phyloP scores from a whole-genome alignment of 2,329 filamentous ascomycete species.

The Fusarium sp. region DNA sequence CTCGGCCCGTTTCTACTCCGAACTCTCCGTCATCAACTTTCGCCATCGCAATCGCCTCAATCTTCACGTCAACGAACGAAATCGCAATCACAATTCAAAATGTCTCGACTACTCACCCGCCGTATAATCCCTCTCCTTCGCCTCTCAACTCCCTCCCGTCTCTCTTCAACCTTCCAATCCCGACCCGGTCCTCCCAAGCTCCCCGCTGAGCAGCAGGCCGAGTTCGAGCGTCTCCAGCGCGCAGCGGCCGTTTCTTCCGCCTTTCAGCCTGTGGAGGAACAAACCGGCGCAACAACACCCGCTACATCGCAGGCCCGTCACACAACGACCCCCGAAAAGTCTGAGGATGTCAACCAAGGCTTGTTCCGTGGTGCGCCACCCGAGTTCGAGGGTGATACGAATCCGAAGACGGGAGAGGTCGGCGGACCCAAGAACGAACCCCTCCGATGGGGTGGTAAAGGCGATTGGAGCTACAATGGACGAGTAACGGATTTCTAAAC shows the following conservation, averaged over 20 bases:
- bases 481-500: constrained; percentile 87
- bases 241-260: constrained; percentile 61
- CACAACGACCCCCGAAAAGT: constrained; percentile 33
- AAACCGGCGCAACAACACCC: constrained; percentile 36
- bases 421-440: constrained; percentile 98
- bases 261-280: constrained; percentile 50
- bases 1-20: constrained; percentile 37
- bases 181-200: constrained; percentile 85
- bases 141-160: constrained; percentile 32
- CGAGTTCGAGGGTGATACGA: constrained; percentile 92
- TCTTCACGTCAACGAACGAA: background rate
- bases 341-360: constrained; percentile 66
- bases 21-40: constrained; percentile 16
- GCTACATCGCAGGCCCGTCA: constrained; percentile 38
- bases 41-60: constrained; percentile 2
- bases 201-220: constrained; percentile 87
- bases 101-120: constrained; percentile 37
- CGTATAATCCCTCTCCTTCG: constrained; percentile 31
- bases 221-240: constrained; percentile 88
- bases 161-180: constrained; percentile 58
- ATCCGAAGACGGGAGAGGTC: constrained; percentile 94
- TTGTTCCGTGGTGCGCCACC: constrained; percentile 82
- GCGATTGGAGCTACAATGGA: constrained; percentile 94
- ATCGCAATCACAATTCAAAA: constrained; percentile 2
- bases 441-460: constrained; percentile 81